Base-by-base conservation (phyloP, 441 rosid species). In the Adansonia gregorii region DNA sequence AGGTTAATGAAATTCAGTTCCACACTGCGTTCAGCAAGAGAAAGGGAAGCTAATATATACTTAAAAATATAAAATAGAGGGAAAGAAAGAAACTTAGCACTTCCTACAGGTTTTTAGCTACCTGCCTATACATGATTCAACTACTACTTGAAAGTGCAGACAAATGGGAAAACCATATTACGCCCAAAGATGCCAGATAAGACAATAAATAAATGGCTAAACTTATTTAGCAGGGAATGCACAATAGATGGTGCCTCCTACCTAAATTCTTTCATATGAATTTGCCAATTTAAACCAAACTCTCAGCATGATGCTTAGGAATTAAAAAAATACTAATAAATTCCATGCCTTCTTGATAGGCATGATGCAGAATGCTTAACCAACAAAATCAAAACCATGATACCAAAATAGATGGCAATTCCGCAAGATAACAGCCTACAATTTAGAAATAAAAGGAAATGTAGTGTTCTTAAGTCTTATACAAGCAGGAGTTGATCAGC, bases 211-310 rank as follows among this genome's bases (percentile, higher is more conserved):
- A 20, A 43, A 67, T 17, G 14, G 31, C 54, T 9, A 67, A 45
- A 67, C 12, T 67, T 67, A 19, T 45, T 67, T 67, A 67, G 54
- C 49, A 19, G 55, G 11, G 55, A 45, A 19, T n/a, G 14, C 27
- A 20, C 11, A 46, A n/a, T 10, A 67, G 39, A 46, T 67, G n/a
- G 5, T 12, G 20, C 15, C 19, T 48, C 58, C 19, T 10, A 68
- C 11, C 24, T 48, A 10, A 48, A 52, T 35, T 71, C 49, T 27
- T 71, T 52, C 17, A 54, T 8, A 71, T 8, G 8, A 54, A 52
- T 52, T 71, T 17, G 3, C 67, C 61, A 52, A 24, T 10, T 71
- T 52, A 64, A 71, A 54, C 74, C 48, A 52, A 71, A 71, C 61
- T 4, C 9, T n/a, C 74, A 31, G 48, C 61, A 71, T n/a, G 48